A percentile compares a stretch with the other conserved stretches of the same genome.
These are phyloP conservation scores for Diaporthe sp. DNA, from an alignment of 2,329 filamentous ascomycete species.

Conservation along the genomic window DNA sequence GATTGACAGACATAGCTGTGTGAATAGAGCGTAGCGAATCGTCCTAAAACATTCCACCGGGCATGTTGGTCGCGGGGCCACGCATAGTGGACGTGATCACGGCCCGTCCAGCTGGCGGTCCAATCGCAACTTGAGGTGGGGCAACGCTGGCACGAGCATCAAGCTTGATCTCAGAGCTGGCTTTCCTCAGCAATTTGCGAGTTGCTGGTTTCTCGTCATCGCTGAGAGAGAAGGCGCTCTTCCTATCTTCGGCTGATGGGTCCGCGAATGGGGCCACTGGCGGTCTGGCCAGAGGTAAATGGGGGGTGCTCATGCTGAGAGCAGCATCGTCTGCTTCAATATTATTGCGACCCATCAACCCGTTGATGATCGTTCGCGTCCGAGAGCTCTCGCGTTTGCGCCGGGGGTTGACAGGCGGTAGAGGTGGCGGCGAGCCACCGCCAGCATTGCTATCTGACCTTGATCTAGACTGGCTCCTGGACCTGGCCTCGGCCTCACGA, in stretches of 20 bases:
- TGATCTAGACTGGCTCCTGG: slow-evolving; percentile 53
- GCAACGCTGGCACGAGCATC: slow-evolving; percentile 40
- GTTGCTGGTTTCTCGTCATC: slow-evolving; percentile 56
- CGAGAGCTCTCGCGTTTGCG: slow-evolving; percentile 56
- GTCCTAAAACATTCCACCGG: slow-evolving; percentile 51
- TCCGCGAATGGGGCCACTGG: slow-evolving; percentile 32
- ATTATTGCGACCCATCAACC: slow-evolving; percentile 50
- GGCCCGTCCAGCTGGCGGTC: slow-evolving; percentile 51
- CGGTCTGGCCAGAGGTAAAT: slow-evolving; percentile 45
- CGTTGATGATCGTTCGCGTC: slow-evolving; percentile 56
- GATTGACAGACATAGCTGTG: not conserved
- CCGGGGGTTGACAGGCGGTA: slow-evolving; percentile 71
- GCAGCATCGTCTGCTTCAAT: slow-evolving; percentile 49
- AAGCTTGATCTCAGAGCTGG: slow-evolving; percentile 54
- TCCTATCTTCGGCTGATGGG: slow-evolving; percentile 41
- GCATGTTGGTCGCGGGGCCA: slow-evolving; percentile 44
- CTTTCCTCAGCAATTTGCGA: slow-evolving; percentile 58
- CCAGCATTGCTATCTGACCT: slow-evolving; percentile 53
- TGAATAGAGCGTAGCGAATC: not conserved
- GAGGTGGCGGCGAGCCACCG: slow-evolving; percentile 55
- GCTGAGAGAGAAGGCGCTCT: slow-evolving; percentile 46
- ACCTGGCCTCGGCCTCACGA: slow-evolving; percentile 46
- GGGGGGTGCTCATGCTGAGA: slow-evolving; percentile 48
- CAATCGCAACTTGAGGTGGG: slow-evolving; percentile 46
- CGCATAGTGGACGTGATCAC: slow-evolving; percentile 48